Conservation (phyloP, 495 filamentous ascomycete species). For the Darksidea phi region DNA sequence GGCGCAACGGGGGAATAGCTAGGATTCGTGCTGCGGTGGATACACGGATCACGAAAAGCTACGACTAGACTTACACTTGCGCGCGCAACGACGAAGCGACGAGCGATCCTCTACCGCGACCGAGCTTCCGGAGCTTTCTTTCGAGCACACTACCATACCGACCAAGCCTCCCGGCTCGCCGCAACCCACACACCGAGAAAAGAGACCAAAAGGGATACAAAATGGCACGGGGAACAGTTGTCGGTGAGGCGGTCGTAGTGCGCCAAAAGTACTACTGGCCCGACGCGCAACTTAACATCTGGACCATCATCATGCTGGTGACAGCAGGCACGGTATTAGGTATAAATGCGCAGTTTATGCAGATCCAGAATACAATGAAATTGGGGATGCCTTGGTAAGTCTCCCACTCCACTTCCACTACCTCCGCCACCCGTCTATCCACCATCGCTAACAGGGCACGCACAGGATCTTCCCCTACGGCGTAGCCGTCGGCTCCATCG, state of each 20-base stretch:
- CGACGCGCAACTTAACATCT: slow-evolving; percentile 84
- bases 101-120: neutral
- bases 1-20: too few relatives aligned
- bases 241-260: slow-evolving; percentile 38
- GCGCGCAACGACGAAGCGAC: too few relatives aligned
- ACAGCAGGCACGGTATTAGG: slow-evolving; percentile 77
- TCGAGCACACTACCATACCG: neutral
- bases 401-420: neutral
- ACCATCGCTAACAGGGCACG: neutral
- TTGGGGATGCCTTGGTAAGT: slow-evolving; percentile 81
- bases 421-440: neutral
- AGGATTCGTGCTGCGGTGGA: too few relatives aligned
- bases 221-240: slow-evolving; percentile 37
- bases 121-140: neutral
- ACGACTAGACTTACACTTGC: too few relatives aligned
- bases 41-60: too few relatives aligned
- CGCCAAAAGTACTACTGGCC: slow-evolving; percentile 87
- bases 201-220: neutral
- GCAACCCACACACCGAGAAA: neutral
- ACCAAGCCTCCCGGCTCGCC: neutral
- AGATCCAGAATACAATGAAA: slow-evolving; percentile 68
- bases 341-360: slow-evolving; percentile 81
- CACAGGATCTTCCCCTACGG: slow-evolving; percentile 91
- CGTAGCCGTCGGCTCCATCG: slow-evolving; percentile 54
- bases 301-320: slow-evolving; percentile 84